Percentiles rank a stretch among this genome's conserved stretches.
These are phyloP conservation scores for Debaryomyces castellii DNA, from an alignment of 805 yeast genomes.

Conservation along the genomic window DNA sequence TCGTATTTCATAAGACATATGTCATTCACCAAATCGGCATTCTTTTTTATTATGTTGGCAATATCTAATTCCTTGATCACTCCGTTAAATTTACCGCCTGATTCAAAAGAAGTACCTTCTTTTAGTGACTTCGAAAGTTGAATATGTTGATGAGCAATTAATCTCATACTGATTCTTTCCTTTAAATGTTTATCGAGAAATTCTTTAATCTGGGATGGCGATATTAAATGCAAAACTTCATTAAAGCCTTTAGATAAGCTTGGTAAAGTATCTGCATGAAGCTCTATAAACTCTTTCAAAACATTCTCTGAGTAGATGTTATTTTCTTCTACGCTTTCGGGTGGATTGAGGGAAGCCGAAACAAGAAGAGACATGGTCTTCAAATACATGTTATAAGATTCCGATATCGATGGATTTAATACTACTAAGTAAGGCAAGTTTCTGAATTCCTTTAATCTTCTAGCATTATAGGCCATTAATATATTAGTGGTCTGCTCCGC, in stretches of 20 bases:
- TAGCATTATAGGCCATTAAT: slow-evolving; percentile 63
- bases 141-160: slow-evolving; percentile 83
- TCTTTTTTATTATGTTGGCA: slow-evolving; percentile 58
- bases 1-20: slow-evolving; percentile 84
- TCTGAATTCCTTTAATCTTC: slow-evolving; percentile 68
- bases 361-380: slow-evolving; percentile 53
- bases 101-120: slow-evolving; percentile 37
- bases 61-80: slow-evolving; percentile 68
- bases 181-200: slow-evolving; percentile 75
- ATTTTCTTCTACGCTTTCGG: slow-evolving; percentile 54
- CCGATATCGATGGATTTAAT: slow-evolving; percentile 82
- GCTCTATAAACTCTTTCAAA: slow-evolving; percentile 59
- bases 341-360: slow-evolving; percentile 34
- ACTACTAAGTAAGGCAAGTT: slow-evolving; percentile 80
- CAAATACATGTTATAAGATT: slow-evolving; percentile 71
- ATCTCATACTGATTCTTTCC: slow-evolving; percentile 84
- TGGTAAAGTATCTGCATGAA: slow-evolving; percentile 84
- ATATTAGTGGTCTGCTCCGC: slow-evolving; percentile 59
- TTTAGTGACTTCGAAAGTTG: slow-evolving; percentile 48
- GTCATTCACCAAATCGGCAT: slow-evolving; percentile 76
- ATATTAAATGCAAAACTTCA: slow-evolving; percentile 53
- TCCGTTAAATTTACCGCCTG: slow-evolving; percentile 55
- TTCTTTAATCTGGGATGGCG: slow-evolving; percentile 49
- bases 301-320: slow-evolving; percentile 46
- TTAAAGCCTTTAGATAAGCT: slow-evolving; percentile 78